Evolutionary conservation across 1,139 yeast species (phyloP), one percentile per base, ranked within the genome.

Genomic region (Maudiozyma humilis): DNA sequence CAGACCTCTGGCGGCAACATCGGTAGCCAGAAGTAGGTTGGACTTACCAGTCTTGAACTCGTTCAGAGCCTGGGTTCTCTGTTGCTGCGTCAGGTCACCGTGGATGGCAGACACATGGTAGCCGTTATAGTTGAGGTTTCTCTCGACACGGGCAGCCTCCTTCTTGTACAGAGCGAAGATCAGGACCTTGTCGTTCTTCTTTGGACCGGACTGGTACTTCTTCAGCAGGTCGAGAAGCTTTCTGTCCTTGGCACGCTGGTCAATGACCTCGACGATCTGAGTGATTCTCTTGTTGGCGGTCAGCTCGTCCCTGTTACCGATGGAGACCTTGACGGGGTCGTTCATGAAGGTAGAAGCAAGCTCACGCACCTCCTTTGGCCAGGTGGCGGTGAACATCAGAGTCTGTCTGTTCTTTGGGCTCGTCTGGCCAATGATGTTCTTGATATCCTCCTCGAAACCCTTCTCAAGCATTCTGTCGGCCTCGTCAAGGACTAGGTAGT

Each of bases 391-490:
- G 71, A 91, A 91, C 96, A 91, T 87, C 62, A 91, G 75, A 16
- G 98, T 91, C 72, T 91, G 98, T 74, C 98, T 83, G 56, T 79
- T 76, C 49, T 78, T 78, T 8, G 95, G 86, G 52, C 85, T 76
- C 0, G 96, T 87, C 64, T 85, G 94, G 63, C 95, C 79, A 59
- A 91, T 80, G 52, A 93, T 87, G 51, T 73, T 72, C 66, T 85
- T 87, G 62, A 91, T 91, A 66, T 89, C 98, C 63, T 89, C 95
- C 68, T 91, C 98, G 60, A 91, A 91, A 30, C 99, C 99, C 60
- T 79, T 82, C 66, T 91, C 98, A 51, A 91, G 76, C 98, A 91
- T 93, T 68, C 99, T 78, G 64, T 91, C 99, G 33, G 98, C 99
- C 69, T 91, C 99, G 65, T 91, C 99, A 44, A 91, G 72, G 19